Conservation (phyloP, 768 basidiomycete genomes). For the Pleurotus tuoliensis region DNA sequence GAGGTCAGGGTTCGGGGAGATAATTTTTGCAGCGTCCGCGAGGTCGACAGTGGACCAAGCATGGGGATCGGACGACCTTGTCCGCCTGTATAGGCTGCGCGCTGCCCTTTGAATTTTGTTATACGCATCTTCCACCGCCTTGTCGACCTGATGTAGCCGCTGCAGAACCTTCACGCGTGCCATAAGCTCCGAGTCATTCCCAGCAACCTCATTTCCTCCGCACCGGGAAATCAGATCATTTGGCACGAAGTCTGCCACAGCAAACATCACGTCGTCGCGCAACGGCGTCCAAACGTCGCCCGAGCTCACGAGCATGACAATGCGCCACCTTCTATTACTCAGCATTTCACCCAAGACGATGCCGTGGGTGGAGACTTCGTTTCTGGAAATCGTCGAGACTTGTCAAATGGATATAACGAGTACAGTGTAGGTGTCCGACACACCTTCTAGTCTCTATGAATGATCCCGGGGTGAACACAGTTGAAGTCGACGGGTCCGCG, state of each 20-base stretch:
- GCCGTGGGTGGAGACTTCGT: slow-evolving; percentile 24
- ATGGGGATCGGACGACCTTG: slow-evolving; percentile 41
- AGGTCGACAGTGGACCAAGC: slow-evolving; percentile 57
- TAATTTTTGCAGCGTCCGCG: slow-evolving; percentile 43
- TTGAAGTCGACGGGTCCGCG: slow-evolving; percentile 9
- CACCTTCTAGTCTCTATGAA: slow-evolving; percentile 54
- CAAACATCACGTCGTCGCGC: slow-evolving; percentile 54
- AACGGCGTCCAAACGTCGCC: slow-evolving; percentile 53
- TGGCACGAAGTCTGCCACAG: slow-evolving; percentile 53
- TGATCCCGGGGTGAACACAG: slow-evolving; percentile 34
- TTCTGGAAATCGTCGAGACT: slow-evolving; percentile 21
- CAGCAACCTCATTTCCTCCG: slow-evolving; percentile 29
- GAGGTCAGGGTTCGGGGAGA: slow-evolving; percentile 31
- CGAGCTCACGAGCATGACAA: slow-evolving; percentile 27
- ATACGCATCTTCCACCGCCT: slow-evolving; percentile 38
- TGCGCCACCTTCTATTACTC: slow-evolving; percentile 15
- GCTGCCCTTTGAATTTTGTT: slow-evolving; percentile 21
- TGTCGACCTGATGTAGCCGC: slow-evolving; percentile 51
- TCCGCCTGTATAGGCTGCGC: slow-evolving; percentile 38
- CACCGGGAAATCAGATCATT: slow-evolving; percentile 44
- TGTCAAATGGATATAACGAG: not conserved
- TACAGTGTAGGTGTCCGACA: slow-evolving; percentile 8
- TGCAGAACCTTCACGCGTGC: slow-evolving; percentile 67
- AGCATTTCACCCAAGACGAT: slow-evolving; percentile 31
- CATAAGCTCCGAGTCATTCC: slow-evolving; percentile 32